These are phyloP conservation scores for Croton laevigatus DNA, from an alignment of 441 rosid genomes.

Conservation along the genomic window DNA sequence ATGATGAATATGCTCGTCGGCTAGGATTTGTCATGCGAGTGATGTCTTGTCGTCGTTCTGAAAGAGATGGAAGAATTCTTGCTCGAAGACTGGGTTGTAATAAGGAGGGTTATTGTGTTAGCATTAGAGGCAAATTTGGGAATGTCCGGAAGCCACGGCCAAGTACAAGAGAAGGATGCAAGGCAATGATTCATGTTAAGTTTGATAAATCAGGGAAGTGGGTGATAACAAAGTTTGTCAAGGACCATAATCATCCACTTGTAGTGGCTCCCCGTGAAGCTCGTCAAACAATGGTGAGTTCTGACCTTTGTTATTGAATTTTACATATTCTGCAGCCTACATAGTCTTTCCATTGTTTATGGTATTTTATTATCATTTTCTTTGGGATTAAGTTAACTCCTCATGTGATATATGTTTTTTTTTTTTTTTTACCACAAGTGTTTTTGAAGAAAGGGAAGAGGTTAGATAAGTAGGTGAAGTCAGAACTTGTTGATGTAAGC, in stretches of 20 bases:
- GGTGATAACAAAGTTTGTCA: conserved; percentile 82
- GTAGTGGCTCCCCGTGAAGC: conserved; percentile 70
- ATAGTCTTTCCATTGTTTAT: not conserved
- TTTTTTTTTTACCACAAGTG: not conserved
- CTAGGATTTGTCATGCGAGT: conserved; percentile 91
- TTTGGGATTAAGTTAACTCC: not conserved
- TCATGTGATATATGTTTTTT: not conserved
- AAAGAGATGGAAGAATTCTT: conserved; percentile 84
- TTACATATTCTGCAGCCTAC: not conserved
- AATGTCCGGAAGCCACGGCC: conserved; percentile 84
- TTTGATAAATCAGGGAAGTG: conserved; percentile 83
- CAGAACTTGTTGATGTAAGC: not conserved
- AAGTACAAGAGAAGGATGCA: conserved; percentile 92
- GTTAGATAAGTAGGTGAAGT: not conserved
- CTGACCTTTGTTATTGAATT: conserved; percentile 5
- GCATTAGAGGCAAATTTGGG: conserved; percentile 85
- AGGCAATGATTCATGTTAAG: conserved; percentile 92
- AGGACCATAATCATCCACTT: conserved; percentile 87
- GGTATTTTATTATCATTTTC: not conserved
- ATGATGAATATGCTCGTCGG: conserved; percentile 74
- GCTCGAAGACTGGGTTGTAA: conserved; percentile 95
- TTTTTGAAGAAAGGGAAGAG: not conserved
- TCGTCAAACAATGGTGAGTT: conserved; percentile 68
- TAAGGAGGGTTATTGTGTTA: conserved; percentile 90
- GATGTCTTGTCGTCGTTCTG: conserved; percentile 85